Evolutionary conservation across 495 filamentous ascomycete species (phyloP).

Genomic region (Penicillium antarcticum): DNA sequence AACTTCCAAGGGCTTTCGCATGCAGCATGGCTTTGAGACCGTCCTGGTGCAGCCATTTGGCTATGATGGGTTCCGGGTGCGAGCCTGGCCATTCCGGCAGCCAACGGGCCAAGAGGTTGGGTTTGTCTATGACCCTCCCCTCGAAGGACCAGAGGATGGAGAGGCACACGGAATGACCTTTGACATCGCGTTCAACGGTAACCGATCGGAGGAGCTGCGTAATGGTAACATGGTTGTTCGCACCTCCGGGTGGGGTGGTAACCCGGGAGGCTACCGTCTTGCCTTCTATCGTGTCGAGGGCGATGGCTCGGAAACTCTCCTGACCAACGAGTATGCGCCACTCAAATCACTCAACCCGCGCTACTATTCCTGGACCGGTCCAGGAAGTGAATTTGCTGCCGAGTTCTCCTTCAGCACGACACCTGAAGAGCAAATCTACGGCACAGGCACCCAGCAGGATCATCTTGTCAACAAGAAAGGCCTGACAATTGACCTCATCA

Average conservation of each 20-base stretch:
- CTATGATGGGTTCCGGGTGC: constrained; percentile 29
- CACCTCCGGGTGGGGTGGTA: constrained; percentile 25
- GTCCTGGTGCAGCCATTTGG: constrained; percentile 29
- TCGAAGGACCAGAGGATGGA: constrained; percentile 26
- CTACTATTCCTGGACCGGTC: constrained; percentile 24
- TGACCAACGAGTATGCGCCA: constrained; percentile 31
- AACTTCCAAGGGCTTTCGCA: constrained; percentile 22
- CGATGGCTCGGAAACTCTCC: constrained; percentile 23
- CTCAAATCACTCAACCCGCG: constrained; percentile 28
- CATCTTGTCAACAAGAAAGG: constrained; percentile 29
- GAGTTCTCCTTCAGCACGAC: constrained; percentile 30
- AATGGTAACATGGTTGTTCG: constrained; percentile 27
- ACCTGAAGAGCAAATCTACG: constrained; percentile 28
- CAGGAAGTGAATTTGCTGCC: constrained; percentile 22
- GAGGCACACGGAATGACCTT: constrained; percentile 20
- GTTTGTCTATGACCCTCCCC: constrained; percentile 28
- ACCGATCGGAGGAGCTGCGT: constrained; percentile 16
- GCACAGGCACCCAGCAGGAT: constrained; percentile 30
- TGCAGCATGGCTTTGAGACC: constrained; percentile 30
- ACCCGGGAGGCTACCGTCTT: constrained; percentile 24
- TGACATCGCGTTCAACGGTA: constrained; percentile 18
- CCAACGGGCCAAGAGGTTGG: constrained; percentile 24
- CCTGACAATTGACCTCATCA: constrained; percentile 22
- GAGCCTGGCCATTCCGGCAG: constrained; percentile 26
- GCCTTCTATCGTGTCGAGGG: constrained; percentile 22